Evolutionary conservation across 164 flowering plant genomes (phyloP).

Genomic region (Stephania yunnanensis): DNA sequence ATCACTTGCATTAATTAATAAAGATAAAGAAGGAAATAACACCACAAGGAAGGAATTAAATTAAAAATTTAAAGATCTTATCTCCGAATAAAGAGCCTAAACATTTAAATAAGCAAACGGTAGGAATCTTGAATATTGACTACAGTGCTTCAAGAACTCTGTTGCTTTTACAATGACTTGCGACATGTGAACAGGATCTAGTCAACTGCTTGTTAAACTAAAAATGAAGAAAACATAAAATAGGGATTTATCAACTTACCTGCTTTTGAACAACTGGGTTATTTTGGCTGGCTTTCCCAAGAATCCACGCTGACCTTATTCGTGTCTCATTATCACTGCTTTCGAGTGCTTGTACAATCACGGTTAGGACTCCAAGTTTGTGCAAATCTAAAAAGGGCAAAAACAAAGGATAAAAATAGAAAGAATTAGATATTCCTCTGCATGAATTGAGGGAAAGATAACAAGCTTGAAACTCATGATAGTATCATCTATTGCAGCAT

Average conservation of each 20-base stretch:
- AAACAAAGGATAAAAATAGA: not conserved
- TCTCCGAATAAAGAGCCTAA: not conserved
- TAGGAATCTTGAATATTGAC: not conserved
- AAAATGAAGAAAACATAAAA: not conserved
- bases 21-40: too few relatives aligned
- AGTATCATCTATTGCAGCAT: not conserved
- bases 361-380: conserved; percentile 79
- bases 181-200: not conserved
- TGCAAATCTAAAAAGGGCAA: conserved; percentile 48
- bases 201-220: not conserved
- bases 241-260: conserved; percentile 27
- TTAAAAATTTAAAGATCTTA: not conserved
- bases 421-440: not conserved
- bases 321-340: conserved; percentile 52
- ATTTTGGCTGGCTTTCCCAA: conserved; percentile 91
- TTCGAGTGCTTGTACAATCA: conserved; percentile 49
- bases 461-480: not conserved
- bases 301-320: conserved; percentile 72
- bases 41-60: not conserved
- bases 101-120: not conserved
- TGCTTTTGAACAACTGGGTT: conserved; percentile 79
- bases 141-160: not conserved
- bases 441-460: not conserved
- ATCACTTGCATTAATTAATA: too few relatives aligned
- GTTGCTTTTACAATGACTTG: not conserved